Conservation (phyloP, 2,329 filamentous ascomycete genomes). For the Cordyceps cicadae region DNA sequence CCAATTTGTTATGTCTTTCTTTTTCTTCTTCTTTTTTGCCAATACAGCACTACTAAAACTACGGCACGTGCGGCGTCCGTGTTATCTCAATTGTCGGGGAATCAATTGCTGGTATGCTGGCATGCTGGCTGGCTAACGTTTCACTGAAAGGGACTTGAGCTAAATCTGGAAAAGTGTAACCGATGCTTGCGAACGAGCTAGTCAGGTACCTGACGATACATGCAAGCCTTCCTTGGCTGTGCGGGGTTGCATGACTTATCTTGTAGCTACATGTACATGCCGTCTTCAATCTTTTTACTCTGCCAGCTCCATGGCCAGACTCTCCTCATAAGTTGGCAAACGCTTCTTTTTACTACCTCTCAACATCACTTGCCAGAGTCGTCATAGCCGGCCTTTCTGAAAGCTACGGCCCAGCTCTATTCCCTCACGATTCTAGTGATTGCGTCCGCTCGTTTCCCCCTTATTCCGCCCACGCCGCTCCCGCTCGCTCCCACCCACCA, state of each 20-base stretch:
- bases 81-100: neutral
- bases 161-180: constrained; percentile 6
- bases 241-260: neutral
- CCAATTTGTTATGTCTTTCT: neutral
- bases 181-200: neutral
- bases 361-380: neutral
- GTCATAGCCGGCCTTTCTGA: neutral
- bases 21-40: too few species aligned
- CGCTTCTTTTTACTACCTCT: neutral
- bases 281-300: constrained; percentile 1
- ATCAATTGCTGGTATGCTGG: too few species aligned
- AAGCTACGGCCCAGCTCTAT: neutral
- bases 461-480: neutral
- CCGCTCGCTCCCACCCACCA: constrained; percentile 1
- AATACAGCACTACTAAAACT: too few species aligned
- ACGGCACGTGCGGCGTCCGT: neutral
- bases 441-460: constrained; percentile 9
- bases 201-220: neutral
- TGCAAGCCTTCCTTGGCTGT: neutral
- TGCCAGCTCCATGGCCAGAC: neutral
- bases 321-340: constrained; percentile 4
- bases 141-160: neutral
- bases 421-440: neutral
- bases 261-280: neutral
- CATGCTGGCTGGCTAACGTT: neutral